Conservation (phyloP, 345 rosid genomes). For the Citropsis articulata region DNA sequence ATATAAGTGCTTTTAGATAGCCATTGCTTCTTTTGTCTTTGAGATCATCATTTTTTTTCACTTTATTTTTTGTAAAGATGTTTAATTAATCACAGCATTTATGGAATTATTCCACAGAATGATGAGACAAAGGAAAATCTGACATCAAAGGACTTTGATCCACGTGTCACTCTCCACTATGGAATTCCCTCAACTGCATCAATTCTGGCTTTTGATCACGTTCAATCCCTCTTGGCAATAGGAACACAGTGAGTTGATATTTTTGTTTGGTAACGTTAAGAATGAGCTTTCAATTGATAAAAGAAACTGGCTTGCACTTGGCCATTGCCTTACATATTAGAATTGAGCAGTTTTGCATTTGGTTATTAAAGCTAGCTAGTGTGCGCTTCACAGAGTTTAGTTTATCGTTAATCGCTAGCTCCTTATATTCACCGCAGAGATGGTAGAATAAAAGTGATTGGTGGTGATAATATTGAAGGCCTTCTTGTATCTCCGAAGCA, state of each 20-base stretch:
- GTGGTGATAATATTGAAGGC: conserved; percentile 74
- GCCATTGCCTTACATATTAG: not conserved
- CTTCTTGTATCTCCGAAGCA: conserved; percentile 72
- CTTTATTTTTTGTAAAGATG: not conserved
- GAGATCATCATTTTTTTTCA: not conserved
- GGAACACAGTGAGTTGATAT: conserved; percentile 69
- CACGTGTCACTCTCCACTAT: conserved; percentile 54
- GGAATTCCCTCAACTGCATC: conserved; percentile 85
- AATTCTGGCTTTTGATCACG: conserved; percentile 69
- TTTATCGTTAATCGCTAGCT: not conserved
- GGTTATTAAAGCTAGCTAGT: not conserved
- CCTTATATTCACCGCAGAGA: conserved; percentile 41
- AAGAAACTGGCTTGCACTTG: not conserved
- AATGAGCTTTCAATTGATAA: not conserved
- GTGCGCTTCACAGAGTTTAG: not conserved
- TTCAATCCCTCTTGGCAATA: conserved; percentile 74
- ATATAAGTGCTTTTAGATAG: not conserved
- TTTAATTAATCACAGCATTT: not conserved
- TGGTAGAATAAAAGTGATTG: conserved; percentile 88
- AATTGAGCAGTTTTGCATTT: not conserved
- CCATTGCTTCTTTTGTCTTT: not conserved
- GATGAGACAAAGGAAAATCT: conserved; percentile 28
- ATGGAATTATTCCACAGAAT: conserved; percentile 13
- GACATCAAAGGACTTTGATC: conserved; percentile 46
- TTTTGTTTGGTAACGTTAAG: not conserved